Conservation (phyloP, 2,329 filamentous ascomycete species). For the Paraconiothyrium brasiliense region DNA sequence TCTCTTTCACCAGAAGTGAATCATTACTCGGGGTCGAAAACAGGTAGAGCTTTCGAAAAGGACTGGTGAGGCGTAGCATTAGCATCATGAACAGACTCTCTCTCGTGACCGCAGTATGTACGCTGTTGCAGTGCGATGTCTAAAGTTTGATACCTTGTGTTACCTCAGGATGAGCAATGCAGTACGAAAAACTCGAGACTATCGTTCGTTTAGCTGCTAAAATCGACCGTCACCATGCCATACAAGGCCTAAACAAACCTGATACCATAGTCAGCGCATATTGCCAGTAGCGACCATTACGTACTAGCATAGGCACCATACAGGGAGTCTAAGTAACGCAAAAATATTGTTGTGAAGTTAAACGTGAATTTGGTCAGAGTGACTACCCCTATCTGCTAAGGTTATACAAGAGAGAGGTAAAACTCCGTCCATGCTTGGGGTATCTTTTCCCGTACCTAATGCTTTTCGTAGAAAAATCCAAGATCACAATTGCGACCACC, state of each 20-base stretch:
- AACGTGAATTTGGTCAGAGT: conserved; percentile 1
- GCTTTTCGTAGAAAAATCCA: conserved; percentile 10
- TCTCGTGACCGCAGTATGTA: too few species aligned
- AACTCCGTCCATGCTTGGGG: conserved; percentile 18
- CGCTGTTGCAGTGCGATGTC: too few species aligned
- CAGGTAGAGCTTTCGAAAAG: too few species aligned
- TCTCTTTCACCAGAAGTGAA: not conserved
- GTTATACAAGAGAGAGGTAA: conserved; percentile 14
- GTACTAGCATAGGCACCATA: not conserved
- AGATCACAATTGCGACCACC: not conserved
- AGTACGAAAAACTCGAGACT: too few species aligned
- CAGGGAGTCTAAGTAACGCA: not conserved
- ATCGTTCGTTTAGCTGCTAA: too few species aligned
- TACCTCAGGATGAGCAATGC: too few species aligned
- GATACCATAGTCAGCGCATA: not conserved
- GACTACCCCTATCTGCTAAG: conserved; percentile 12
- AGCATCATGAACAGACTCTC: too few species aligned
- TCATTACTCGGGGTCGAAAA: too few species aligned
- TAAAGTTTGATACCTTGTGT: too few species aligned
- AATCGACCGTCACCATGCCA: too few species aligned
- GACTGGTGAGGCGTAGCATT: too few species aligned
- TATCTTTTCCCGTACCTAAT: conserved; percentile 15
- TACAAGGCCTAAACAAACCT: too few species aligned
- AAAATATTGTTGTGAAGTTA: not conserved
- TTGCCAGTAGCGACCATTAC: not conserved